phyloP scores from a whole-genome alignment of 176 grass and related monocot genomes.

The maize (Zea mays) region Zm-B73-REFERENCE-NAM-5.0 NC_050098.1:40541501-40542000 shows the following conservation, averaged over 20 bases:
- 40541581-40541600: not conserved
- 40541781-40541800: conserved; percentile 27
- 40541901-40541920: conserved; percentile 44
- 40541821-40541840: conserved; percentile 32
- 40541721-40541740: conserved; percentile 35
- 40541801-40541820: conserved; percentile 34
- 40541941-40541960: conserved; percentile 27
- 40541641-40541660: conserved; percentile 34
- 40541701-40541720: conserved; percentile 45
- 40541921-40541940: conserved; percentile 36
- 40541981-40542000: conserved; percentile 51
- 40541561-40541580: conserved; percentile 11
- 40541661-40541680: conserved; percentile 46
- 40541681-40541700: conserved; percentile 39
- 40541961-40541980: conserved; percentile 40
- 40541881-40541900: conserved; percentile 41
- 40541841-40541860: conserved; percentile 54
- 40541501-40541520: too few relatives aligned
- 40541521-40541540: not conserved
- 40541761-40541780: conserved; percentile 29
- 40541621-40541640: conserved; percentile 25
- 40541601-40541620: conserved; percentile 38
- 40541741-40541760: conserved; percentile 42
- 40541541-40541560: conserved; percentile 32
- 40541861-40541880: conserved; percentile 43